phyloP scores from a whole-genome alignment of 2,329 filamentous ascomycete genomes.

The Xylogone sp. region DNA sequence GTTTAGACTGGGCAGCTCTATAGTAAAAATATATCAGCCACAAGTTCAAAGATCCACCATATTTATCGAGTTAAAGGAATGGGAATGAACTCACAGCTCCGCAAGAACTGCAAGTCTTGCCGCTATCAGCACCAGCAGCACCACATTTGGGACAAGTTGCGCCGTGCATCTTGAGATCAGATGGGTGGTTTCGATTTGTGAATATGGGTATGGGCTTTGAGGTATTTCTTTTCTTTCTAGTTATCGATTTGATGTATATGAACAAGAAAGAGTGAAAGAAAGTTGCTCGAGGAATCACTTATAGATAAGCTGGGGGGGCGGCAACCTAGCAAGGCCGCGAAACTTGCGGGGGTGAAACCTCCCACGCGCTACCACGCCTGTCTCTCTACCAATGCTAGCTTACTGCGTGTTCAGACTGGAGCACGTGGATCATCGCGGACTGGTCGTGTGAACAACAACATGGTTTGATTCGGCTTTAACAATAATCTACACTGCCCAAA shows the following conservation, averaged over 20 bases:
- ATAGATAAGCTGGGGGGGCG: neutral
- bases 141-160: slow-evolving; percentile 24
- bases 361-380: too few species aligned
- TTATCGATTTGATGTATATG: neutral
- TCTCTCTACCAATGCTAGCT: neutral
- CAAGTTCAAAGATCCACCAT: neutral
- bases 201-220: too few species aligned
- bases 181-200: slow-evolving; percentile 9
- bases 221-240: too few species aligned
- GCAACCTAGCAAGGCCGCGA: neutral
- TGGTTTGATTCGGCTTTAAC: neutral
- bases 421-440: neutral
- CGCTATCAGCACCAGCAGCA: slow-evolving; percentile 13
- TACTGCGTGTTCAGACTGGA: neutral
- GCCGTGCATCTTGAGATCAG: slow-evolving; percentile 22
- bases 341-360: neutral
- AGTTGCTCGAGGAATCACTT: neutral
- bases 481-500: neutral
- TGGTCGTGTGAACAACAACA: neutral
- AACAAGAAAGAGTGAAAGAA: slow-evolving; percentile 17
- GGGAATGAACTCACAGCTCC: slow-evolving; percentile 24
- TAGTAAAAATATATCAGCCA: neutral
- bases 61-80: slow-evolving; percentile 8
- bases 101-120: slow-evolving; percentile 23
- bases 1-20: neutral